Percentiles rank a stretch among this genome's conserved stretches.
These are phyloP conservation scores for Nectriaceae sp. DNA, from an alignment of 2,329 filamentous ascomycete genomes.

Conservation along the genomic window DNA sequence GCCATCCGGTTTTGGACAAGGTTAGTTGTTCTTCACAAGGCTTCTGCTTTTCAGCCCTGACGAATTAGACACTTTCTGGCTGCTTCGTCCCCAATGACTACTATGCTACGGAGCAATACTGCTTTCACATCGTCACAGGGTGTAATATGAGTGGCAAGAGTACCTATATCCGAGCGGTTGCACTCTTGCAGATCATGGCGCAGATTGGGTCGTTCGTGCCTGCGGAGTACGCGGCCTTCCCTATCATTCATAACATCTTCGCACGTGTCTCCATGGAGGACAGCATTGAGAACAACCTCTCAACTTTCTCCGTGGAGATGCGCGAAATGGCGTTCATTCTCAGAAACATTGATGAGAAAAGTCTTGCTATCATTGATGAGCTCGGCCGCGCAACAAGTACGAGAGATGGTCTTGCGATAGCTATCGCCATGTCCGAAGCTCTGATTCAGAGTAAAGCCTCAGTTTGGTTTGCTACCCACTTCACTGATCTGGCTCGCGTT, in stretches of 20 bases:
- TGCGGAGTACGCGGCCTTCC: slow-evolving; percentile 78
- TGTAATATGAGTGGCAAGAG: slow-evolving; percentile 99
- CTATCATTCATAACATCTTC: slow-evolving; percentile 81
- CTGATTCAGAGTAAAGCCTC: slow-evolving; percentile 76
- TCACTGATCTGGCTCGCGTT: slow-evolving; percentile 77
- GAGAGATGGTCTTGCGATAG: slow-evolving; percentile 84
- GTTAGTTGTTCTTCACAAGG: slow-evolving; percentile 29
- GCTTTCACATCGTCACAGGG: slow-evolving; percentile 92
- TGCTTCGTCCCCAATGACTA: slow-evolving; percentile 88
- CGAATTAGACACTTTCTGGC: slow-evolving; percentile 55
- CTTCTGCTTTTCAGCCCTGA: slow-evolving; percentile 3
- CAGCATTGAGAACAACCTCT: slow-evolving; percentile 85
- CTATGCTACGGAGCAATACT: slow-evolving; percentile 75
- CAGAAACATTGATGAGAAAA: slow-evolving; percentile 73
- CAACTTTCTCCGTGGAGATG: slow-evolving; percentile 95
- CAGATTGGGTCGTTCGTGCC: slow-evolving; percentile 92
- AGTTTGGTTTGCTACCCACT: slow-evolving; percentile 95
- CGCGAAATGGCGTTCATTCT: slow-evolving; percentile 93
- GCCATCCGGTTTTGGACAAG: slow-evolving; percentile 79
- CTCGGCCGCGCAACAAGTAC: slow-evolving; percentile 89
- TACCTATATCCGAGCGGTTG: slow-evolving; percentile 86
- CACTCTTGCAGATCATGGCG: slow-evolving; percentile 87
- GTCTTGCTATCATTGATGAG: slow-evolving; percentile 86
- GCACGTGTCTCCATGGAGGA: slow-evolving; percentile 86
- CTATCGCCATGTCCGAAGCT: slow-evolving; percentile 86